Conservation (phyloP, 2,329 filamentous ascomycete genomes). For the Samsoniella hepiali region DNA sequence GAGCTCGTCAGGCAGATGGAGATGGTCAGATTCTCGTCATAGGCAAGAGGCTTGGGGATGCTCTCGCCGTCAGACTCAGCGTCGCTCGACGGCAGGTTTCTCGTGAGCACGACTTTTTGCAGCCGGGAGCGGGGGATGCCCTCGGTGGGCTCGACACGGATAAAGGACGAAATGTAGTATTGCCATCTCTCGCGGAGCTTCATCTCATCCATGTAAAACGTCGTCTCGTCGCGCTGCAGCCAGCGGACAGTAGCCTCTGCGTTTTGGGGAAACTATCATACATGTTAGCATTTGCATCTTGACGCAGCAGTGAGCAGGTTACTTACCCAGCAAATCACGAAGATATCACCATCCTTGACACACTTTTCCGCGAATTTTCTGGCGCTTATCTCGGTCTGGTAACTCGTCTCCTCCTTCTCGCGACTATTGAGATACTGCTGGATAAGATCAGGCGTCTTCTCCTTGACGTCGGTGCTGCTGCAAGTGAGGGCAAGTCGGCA, state of each 20-base stretch:
- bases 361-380: constrained; percentile 90
- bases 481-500: constrained; percentile 79
- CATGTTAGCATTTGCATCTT: constrained; percentile 31
- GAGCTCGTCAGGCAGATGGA: constrained; percentile 75
- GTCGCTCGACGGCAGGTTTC: constrained; percentile 64
- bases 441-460: constrained; percentile 89
- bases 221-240: constrained; percentile 65
- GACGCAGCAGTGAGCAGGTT: not conserved
- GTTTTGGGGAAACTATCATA: constrained; percentile 60
- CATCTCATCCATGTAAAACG: constrained; percentile 87
- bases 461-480: constrained; percentile 81
- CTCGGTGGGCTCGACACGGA: constrained; percentile 84
- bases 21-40: constrained; percentile 65
- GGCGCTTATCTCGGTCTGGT: constrained; percentile 83
- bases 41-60: constrained; percentile 58
- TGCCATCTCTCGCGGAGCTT: constrained; percentile 82
- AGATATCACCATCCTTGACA: constrained; percentile 88
- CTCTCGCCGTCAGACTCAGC: constrained; percentile 61
- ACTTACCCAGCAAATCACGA: constrained; percentile 87
- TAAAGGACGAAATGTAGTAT: constrained; percentile 92
- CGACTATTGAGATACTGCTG: constrained; percentile 81
- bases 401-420: constrained; percentile 79
- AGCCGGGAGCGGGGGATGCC: constrained; percentile 64
- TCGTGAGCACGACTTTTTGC: constrained; percentile 65
- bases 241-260: constrained; percentile 70